Base-by-base conservation (phyloP, 2,329 filamentous ascomycete genomes). In the Colletotrichum coccodes region DNA sequence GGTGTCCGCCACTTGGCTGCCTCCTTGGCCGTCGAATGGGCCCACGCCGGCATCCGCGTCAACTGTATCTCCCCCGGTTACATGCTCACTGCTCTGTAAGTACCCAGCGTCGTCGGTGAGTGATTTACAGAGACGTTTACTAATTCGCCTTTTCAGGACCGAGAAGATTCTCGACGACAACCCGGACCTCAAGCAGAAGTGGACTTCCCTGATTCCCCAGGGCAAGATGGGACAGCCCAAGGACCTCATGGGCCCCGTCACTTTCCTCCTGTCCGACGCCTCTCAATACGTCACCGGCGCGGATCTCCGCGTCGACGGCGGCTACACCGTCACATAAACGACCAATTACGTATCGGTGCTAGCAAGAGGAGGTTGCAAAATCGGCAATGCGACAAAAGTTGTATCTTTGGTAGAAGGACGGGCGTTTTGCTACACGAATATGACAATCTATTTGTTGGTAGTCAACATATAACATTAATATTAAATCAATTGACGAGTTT, bases 41-140 rank as follows among this genome's bases (percentile, higher is more conserved):
- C 95, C 0, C 87, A 91, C 73, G 90, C 91, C 42, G 91, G 91
- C 73, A 97, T 98, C 77, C 90, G 95, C 40, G 95, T 98, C 73
- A 98, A 98, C 84, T 96, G 93, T 81, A 96, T 98, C 79, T 94
- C 92, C 34, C 95, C 95, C 0, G 95, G 96, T 50, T 98, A 98
- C 82, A 98, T 98, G 95, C 84, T 97, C 73, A 98, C 95, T 18
- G 93, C 94, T 67, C 83, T 98, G 92, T 95, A 86, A 89, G 92
- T 83, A 44, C 42, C 28, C 40, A 34, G 1, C 1, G 6, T 40
- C 52, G 38, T 56, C 11, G 18, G 21, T 47, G 34, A 56, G n/a
- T 18, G 60, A 28, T 5, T 6, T 28, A 14, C 0, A 21, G 5
- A 21, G 18, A 1, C 1, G 14, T 2, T 6, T 6, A n/a, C 67